Conservation (phyloP, 192 early-diverging fungal species). For the Backusella tuberculispora region DNA sequence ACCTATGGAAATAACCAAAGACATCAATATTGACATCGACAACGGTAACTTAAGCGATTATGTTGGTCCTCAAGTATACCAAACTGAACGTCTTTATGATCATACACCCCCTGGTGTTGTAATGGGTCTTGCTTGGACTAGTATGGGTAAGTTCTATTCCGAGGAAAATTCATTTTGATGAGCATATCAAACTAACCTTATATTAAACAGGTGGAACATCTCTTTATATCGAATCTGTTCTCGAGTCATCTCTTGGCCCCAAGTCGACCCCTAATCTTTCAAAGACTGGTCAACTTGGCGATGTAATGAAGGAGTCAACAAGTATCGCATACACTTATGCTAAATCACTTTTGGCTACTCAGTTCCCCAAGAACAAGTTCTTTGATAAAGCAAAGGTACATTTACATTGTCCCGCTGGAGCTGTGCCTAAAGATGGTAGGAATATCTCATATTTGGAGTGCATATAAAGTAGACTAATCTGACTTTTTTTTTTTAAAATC, state of each 20-base stretch:
- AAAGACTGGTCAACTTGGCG: conserved; percentile 95
- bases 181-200: neutral
- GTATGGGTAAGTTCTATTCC: conserved; percentile 70
- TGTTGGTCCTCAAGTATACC: conserved; percentile 89
- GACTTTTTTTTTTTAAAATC: neutral
- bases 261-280: conserved; percentile 64
- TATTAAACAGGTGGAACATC: conserved; percentile 73
- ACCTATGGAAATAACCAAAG: conserved; percentile 51
- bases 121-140: conserved; percentile 99
- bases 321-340: conserved; percentile 97
- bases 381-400: conserved; percentile 92
- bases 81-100: conserved; percentile 91
- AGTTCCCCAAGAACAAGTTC: conserved; percentile 87
- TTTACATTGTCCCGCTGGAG: conserved; percentile 96
- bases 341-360: conserved; percentile 75
- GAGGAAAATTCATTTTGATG: neutral
- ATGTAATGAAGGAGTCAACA: conserved; percentile 98
- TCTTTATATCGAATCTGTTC: conserved; percentile 94
- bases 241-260: conserved; percentile 73
- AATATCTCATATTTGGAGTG: neutral
- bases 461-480: neutral
- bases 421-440: conserved; percentile 95
- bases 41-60: conserved; percentile 84
- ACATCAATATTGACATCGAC: conserved; percentile 68
- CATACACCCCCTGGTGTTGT: conserved; percentile 90